A percentile compares a stretch with the other conserved stretches of the same genome.
Conservation (phyloP, 2,329 filamentous ascomycete genomes). For the Talaromyces rugulosus region DNA sequence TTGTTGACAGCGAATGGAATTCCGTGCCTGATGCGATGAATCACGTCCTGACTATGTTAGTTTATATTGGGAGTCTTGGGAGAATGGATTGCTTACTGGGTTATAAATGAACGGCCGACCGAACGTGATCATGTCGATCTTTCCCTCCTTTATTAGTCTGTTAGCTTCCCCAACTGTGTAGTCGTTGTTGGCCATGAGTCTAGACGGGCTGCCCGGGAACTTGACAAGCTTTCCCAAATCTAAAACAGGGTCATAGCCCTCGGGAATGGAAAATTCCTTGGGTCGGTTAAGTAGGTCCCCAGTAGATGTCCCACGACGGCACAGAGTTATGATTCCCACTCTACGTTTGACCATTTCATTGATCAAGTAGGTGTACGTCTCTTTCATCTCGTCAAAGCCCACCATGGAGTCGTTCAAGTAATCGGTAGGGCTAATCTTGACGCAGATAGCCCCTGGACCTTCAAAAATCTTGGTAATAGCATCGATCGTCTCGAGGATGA, state of each 20-base stretch:
- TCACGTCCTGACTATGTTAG: background rate
- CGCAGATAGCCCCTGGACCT: conserved; percentile 17
- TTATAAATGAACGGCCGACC: conserved; percentile 22
- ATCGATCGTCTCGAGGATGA: conserved; percentile 28
- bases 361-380: conserved; percentile 16
- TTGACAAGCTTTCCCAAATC: conserved; percentile 24
- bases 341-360: conserved; percentile 10
- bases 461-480: conserved; percentile 21
- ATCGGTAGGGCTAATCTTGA: conserved; percentile 27
- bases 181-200: conserved; percentile 23
- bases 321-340: conserved; percentile 14
- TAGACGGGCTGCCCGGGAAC: conserved; percentile 21
- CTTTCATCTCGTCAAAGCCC: conserved; percentile 15
- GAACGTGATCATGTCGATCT: conserved; percentile 21
- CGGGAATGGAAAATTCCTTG: conserved; percentile 12
- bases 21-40: conserved; percentile 9
- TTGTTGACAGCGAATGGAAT: conserved; percentile 19
- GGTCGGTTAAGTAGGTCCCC: background rate
- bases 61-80: conserved; percentile 13
- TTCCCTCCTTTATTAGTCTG: conserved; percentile 13
- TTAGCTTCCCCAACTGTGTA: conserved; percentile 22
- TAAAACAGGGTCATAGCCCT: conserved; percentile 17
- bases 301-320: conserved; percentile 11
- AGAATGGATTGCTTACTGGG: conserved; percentile 16
- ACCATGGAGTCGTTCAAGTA: conserved; percentile 19